Base-by-base conservation (phyloP, 2,329 filamentous ascomycete species). In the Phoma sp. region DNA sequence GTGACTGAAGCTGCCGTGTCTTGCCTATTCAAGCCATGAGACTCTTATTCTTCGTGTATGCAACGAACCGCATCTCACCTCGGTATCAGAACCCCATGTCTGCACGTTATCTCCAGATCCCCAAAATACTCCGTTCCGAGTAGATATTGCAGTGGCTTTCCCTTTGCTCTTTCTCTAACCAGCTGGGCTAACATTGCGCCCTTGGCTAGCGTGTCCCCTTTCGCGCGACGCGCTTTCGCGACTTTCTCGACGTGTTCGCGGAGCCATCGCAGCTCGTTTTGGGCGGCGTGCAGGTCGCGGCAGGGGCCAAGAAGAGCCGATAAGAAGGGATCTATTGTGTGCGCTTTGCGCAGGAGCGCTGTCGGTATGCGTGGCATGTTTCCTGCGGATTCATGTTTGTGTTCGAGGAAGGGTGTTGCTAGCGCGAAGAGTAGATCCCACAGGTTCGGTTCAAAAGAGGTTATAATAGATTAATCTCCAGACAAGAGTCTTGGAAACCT, bases 121-220 rank as follows among this genome's bases (percentile, higher is more conserved):
- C 93, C 93, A 76, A 99, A 98, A 1, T 89, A 95, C 72, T 97
- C 92, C 5, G 87, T 87, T 3, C 92, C 92, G 1, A 99, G 78
- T 18, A 98, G 82, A 71, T 98, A 98, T 73, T 98, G 95, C 28
- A 99, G 76, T 1, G 95, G 95, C 53, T 87, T 84, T 1, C 92
- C 92, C n/a, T 62, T 73, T 3, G 81, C 76, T 53, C 85, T 77
- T 38, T 72, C 45, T 28, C 47, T 39, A 15, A 72, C 67, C 29
- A 74, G 33, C n/a, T 64, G 57, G 17, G 60, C 50, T 18, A 74
- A 43, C 18, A 71, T 26, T n/a, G 63, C 51, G 43, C 46, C 47
- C 42, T 65, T 64, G 4, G 60, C 55, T 42, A 64, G 15, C 23
- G 43, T 56, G 26, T 58, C 56, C 39, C 60, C 67, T 37, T 52